Evolutionary conservation across 148 eudicot genomes (phyloP), one percentile per base, ranked within the genome.

Genomic region (Simmondsia chinensis): DNA sequence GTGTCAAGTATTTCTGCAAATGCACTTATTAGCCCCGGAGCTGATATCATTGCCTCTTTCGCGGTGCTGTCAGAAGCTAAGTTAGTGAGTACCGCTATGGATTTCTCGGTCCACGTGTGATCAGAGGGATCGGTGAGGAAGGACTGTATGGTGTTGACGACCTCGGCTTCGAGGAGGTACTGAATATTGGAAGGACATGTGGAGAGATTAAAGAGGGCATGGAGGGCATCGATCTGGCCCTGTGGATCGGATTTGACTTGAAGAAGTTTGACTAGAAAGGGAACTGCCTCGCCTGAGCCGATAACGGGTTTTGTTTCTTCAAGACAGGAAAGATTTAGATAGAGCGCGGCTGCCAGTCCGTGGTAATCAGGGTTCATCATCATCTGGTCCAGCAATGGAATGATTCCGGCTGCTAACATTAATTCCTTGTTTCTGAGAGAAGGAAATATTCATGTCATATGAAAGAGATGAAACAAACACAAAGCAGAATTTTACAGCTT

Each of bases 251-350:
- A 40, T 57, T 67, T 70, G 21, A 54, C 32, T n/a, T 50, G 56
- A 28, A 89, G 80, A 41, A 79, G 73, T 35, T 60, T 57, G 22
- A 82, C 63, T 41, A 91, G 57, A 56, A 85, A 85, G 32, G 85
- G 70, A 59, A 76, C 67, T 2, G 87, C 95, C 36, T 68, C 55
- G 64, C 80, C 69, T 15, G 88, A 62, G 17, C 95, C 95, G 18
- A 84, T 62, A 19, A 79, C 52, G 14, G 85, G 88, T 60, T 91
- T 91, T 52, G 94, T 94, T 62, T 84, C 74, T 24, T 85, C 95
- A 4, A 91, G 84, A 56, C 85, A 84, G 4, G 97, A 81, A 19
- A 91, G 80, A 51, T 79, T 91, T 48, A 85, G 72, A 61, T 68
- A 85, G 38, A 91, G 94, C 34, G 95, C 97, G 25, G 93, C 83